Percentiles rank a stretch among this genome's conserved stretches.
These are phyloP conservation scores for Talaromyces ruber DNA, from an alignment of 495 filamentous ascomycete species.

Conservation along the genomic window DNA sequence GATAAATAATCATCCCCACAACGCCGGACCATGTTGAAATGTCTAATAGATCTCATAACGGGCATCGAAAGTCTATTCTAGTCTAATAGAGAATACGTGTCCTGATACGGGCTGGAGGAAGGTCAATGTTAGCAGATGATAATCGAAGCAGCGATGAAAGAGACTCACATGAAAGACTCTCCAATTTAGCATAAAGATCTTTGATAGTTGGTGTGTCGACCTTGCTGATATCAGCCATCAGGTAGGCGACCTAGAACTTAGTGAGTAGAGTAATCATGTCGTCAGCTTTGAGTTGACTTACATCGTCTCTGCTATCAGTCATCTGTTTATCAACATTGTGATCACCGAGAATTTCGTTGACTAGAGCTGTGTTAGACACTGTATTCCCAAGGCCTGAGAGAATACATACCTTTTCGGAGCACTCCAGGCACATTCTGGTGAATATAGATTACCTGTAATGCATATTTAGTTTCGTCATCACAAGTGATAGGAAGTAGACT, in stretches of 20 bases:
- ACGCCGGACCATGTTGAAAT: slow-evolving; percentile 6
- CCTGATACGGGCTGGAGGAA: slow-evolving; percentile 61
- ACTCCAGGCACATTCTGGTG: slow-evolving; percentile 95
- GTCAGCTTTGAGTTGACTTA: slow-evolving; percentile 23
- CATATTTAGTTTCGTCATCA: slow-evolving; percentile 6
- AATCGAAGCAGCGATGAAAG: not conserved
- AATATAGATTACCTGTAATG: slow-evolving; percentile 72
- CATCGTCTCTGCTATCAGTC: slow-evolving; percentile 87
- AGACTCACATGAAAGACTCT: slow-evolving; percentile 68
- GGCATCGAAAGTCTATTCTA: not conserved
- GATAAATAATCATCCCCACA: not conserved
- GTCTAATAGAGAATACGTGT: slow-evolving; percentile 80
- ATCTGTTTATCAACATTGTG: slow-evolving; percentile 99
- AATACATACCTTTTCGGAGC: slow-evolving; percentile 60
- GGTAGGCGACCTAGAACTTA: slow-evolving; percentile 62
- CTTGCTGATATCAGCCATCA: slow-evolving; percentile 95
- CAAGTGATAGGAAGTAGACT: not conserved
- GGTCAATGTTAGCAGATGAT: slow-evolving; percentile 1
- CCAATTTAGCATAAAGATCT: slow-evolving; percentile 72
- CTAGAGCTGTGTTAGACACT: slow-evolving; percentile 25
- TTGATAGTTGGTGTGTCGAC: slow-evolving; percentile 75
- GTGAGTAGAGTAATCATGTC: slow-evolving; percentile 8
- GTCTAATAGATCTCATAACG: not conserved
- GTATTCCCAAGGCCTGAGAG: not conserved
- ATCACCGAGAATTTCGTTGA: slow-evolving; percentile 86